These are phyloP conservation scores for Clausena lansium DNA, from an alignment of 345 rosid species.

Conservation along the genomic window DNA sequence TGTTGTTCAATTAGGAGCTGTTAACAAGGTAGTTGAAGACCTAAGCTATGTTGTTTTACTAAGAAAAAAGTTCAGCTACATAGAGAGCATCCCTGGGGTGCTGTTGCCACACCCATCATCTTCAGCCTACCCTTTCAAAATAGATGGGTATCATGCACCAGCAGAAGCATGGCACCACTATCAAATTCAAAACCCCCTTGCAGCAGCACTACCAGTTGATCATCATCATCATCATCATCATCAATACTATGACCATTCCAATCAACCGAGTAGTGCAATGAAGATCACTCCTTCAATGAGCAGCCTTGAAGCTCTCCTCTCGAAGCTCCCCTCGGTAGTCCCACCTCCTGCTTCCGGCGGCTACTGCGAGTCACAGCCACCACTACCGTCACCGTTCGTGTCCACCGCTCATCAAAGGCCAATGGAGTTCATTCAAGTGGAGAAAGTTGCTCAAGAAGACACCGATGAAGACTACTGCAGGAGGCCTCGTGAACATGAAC, in stretches of 20 bases:
- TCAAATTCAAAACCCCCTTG: conserved; percentile 27
- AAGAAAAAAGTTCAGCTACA: conserved; percentile 83
- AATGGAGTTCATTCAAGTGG: conserved; percentile 23
- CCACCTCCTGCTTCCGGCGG: conserved; percentile 38
- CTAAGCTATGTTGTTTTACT: conserved; percentile 76
- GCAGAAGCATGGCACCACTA: conserved; percentile 55
- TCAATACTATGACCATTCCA: conserved; percentile 37
- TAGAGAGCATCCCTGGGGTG: conserved; percentile 92
- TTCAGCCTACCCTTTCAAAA: conserved; percentile 57
- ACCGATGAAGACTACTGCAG: conserved; percentile 25
- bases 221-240: not conserved
- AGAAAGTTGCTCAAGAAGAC: conserved; percentile 52
- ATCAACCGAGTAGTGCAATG: conserved; percentile 30
- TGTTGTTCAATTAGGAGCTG: conserved; percentile 89
- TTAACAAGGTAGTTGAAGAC: conserved; percentile 88
- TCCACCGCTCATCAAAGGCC: conserved; percentile 23
- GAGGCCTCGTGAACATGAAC: not conserved
- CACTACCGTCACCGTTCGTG: conserved; percentile 13
- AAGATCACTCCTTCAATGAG: conserved; percentile 91
- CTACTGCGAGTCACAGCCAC: conserved; percentile 29
- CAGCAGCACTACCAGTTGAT: conserved; percentile 33
- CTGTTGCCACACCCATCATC: conserved; percentile 93
- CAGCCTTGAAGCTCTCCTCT: conserved; percentile 95
- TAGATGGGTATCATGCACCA: conserved; percentile 35
- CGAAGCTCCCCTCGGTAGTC: conserved; percentile 89